Base-by-base conservation (phyloP, 805 yeast species). In the Kuraishia molischiana region DNA sequence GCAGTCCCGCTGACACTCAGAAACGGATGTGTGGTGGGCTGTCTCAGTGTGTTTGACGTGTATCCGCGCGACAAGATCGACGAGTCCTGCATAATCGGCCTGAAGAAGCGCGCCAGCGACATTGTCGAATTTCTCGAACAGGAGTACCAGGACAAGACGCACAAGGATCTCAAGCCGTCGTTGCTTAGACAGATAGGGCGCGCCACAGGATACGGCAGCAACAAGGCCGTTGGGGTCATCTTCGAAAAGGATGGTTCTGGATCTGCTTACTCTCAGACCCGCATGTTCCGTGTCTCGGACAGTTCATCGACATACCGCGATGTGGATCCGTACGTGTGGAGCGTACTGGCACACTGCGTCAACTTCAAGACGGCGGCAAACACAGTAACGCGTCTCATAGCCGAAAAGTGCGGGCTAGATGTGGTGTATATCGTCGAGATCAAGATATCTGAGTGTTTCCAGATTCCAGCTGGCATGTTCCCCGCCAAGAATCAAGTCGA, bases 231-330 rank as follows among this genome's bases (percentile, higher is more conserved):
- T 24, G 44, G 48, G n/a, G 61, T 74, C 2, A 67, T 74, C 1
- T 76, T 72, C 51, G 84, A 77, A 45, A 69, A 67, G 42, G 83
- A 77, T 54, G 82, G 82, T 0, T 72, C 81, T 4, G 84, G 83
- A 13, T 67, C 69, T 13, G 70, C 78, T n/a, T 77, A 76, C 45
- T 59, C 65, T 3, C 77, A 64, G 38, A 70, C 70, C 44, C 60
- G 61, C 34, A 66, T 60, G 40, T 63, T 74, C 38, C 56, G 69
- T 40, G 66, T 67, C 44, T 56, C 61, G 37, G 52, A 47, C 19
- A 52, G 50, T 24, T 35, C 48, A 1, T 46, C 54, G 20, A 46
- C 47, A 18, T 59, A 53, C 1, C 48, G 50, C 24, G 35, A 51
- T 31, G 44, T 51, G n/a, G 62, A 63, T 42, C 44, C 53, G 20